These are phyloP conservation scores for Cryptococcus sp. DNA, from an alignment of 1,284 basidiomycete genomes.

Conservation along the genomic window DNA sequence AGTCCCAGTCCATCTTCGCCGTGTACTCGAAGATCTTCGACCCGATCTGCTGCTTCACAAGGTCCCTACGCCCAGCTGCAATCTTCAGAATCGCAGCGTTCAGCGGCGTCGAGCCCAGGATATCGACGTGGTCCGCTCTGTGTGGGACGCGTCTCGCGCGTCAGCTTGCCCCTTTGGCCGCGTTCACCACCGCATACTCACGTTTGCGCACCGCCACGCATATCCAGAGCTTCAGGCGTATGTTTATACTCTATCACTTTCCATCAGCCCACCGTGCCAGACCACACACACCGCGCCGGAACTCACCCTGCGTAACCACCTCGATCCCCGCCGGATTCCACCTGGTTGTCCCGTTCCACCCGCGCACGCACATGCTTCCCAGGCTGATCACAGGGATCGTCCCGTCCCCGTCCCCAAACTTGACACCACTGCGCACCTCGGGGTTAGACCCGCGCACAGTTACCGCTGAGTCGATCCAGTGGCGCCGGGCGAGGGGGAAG, in stretches of 20 bases:
- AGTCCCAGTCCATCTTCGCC: slow-evolving; percentile 66
- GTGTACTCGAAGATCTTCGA: slow-evolving; percentile 78
- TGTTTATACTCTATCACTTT: slow-evolving; percentile 68
- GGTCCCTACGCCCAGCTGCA: slow-evolving; percentile 45
- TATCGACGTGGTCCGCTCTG: slow-evolving; percentile 79
- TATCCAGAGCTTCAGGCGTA: slow-evolving; percentile 69
- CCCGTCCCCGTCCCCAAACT: slow-evolving; percentile 91
- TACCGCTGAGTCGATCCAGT: slow-evolving; percentile 80
- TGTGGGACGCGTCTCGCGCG: background rate
- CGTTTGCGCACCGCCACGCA: slow-evolving; percentile 84
- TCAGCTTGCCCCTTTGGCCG: background rate
- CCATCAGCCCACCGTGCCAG: background rate
- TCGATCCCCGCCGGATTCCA: slow-evolving; percentile 94
- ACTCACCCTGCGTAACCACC: slow-evolving; percentile 74
- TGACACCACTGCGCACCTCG: slow-evolving; percentile 76
- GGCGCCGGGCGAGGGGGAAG: slow-evolving; percentile 60
- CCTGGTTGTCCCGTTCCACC: slow-evolving; percentile 75
- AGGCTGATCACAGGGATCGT: slow-evolving; percentile 86
- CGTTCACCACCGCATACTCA: slow-evolving; percentile 20
- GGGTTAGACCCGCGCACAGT: slow-evolving; percentile 63
- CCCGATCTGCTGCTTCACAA: slow-evolving; percentile 63
- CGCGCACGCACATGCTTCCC: slow-evolving; percentile 92
- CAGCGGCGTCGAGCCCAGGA: slow-evolving; percentile 78
- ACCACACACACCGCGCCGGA: background rate
- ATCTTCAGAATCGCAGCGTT: slow-evolving; percentile 90